Evolutionary conservation across 441 rosid species (phyloP).

Genomic region (Raphanus hybrid): DNA sequence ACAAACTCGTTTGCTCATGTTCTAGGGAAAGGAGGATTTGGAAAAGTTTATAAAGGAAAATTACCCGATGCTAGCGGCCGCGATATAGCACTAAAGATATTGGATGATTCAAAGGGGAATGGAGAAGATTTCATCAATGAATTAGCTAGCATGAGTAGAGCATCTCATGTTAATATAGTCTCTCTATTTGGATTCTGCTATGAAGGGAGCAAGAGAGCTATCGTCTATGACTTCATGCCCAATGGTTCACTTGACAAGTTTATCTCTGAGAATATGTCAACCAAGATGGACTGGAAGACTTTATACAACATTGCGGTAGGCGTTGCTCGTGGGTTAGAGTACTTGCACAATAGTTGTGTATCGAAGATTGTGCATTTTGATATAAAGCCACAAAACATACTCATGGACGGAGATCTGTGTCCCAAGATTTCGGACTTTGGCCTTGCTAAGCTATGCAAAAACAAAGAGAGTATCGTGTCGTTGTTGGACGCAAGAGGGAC

Average conservation of each 20-base stretch:
- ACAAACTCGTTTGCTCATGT: constrained; percentile 40
- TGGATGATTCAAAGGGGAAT: constrained; percentile 33
- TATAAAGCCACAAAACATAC: constrained; percentile 53
- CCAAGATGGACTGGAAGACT: constrained; percentile 26
- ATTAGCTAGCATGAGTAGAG: constrained; percentile 47
- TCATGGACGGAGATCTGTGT: constrained; percentile 41
- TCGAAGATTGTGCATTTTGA: constrained; percentile 49
- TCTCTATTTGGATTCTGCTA: constrained; percentile 49
- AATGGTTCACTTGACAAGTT: constrained; percentile 55
- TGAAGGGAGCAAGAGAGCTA: constrained; percentile 41
- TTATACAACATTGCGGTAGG: constrained; percentile 41
- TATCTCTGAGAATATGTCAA: constrained; percentile 18
- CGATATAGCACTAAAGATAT: constrained; percentile 49
- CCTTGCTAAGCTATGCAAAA: constrained; percentile 41
- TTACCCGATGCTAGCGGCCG: constrained; percentile 34
- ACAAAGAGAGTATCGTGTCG: constrained; percentile 37
- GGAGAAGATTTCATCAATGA: constrained; percentile 56
- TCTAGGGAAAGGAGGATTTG: constrained; percentile 52
- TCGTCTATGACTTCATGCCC: constrained; percentile 47
- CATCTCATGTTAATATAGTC: constrained; percentile 54
- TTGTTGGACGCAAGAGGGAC: background rate
- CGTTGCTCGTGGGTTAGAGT: constrained; percentile 50
- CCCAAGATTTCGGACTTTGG: constrained; percentile 51
- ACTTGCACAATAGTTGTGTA: constrained; percentile 48
- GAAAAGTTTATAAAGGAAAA: constrained; percentile 50